These are phyloP conservation scores for Dalbergia cultrata DNA, from an alignment of 306 rosid genomes.

Conservation along the genomic window DNA sequence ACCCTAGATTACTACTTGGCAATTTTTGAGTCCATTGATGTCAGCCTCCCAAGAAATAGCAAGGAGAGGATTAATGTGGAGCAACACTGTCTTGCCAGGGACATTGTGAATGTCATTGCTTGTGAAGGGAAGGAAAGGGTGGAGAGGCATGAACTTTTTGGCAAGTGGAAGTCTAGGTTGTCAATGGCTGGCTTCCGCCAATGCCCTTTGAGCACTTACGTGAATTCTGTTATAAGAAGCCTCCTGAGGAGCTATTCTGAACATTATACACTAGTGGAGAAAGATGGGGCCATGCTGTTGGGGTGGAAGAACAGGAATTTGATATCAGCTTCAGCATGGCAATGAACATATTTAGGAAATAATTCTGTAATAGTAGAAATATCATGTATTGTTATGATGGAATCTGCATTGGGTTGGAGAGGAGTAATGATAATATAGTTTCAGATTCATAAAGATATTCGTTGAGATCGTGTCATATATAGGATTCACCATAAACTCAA, in stretches of 20 bases:
- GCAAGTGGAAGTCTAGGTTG: conserved; percentile 94
- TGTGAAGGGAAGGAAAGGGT: conserved; percentile 92
- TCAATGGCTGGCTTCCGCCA: conserved; percentile 91
- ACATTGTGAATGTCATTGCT: conserved; percentile 84
- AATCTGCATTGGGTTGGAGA: neutral
- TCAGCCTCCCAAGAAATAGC: conserved; percentile 68
- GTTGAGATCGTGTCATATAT: no score
- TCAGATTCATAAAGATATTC: no score
- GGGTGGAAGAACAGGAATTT: conserved; percentile 92
- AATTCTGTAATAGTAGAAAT: conserved; percentile 39
- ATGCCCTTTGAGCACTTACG: conserved; percentile 84
- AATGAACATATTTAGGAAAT: conserved; percentile 48
- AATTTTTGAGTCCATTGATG: conserved; percentile 93
- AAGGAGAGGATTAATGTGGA: conserved; percentile 87
- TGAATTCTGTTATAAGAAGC: conserved; percentile 74
- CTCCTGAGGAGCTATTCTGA: conserved; percentile 82
- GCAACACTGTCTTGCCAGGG: conserved; percentile 91
- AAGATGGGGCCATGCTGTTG: conserved; percentile 87
- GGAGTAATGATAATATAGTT: no score
- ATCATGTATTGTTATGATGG: conserved; percentile 22
- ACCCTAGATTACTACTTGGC: conserved; percentile 86
- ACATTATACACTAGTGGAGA: conserved; percentile 80
- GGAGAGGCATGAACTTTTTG: conserved; percentile 92
- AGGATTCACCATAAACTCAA: no score
- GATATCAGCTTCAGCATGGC: conserved; percentile 96